phyloP scores from a whole-genome alignment of 2,329 filamentous ascomycete species.

The Zasmidium citrigriseum region DNA sequence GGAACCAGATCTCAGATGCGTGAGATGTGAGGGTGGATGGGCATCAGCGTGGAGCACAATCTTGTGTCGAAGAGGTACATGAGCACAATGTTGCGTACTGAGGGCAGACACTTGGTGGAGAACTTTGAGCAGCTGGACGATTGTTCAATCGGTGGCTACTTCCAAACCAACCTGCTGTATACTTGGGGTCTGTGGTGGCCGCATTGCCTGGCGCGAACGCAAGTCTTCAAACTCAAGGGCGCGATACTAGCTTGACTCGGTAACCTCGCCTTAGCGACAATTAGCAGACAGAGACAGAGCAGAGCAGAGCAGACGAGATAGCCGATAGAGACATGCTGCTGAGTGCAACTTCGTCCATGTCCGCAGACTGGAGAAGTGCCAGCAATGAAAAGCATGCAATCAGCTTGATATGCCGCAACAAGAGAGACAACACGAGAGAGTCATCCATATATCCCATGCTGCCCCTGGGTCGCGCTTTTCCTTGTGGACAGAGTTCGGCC shows the following conservation, averaged over 20 bases:
- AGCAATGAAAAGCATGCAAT: conserved; percentile 26
- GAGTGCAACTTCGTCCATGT: conserved; percentile 17
- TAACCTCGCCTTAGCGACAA: conserved; percentile 26
- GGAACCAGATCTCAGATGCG: background rate
- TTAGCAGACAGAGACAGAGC: conserved; percentile 16
- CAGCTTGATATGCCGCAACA: conserved; percentile 26
- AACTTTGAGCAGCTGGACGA: conserved; percentile 12
- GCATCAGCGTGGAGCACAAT: conserved; percentile 1
- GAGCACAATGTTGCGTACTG: conserved; percentile 26
- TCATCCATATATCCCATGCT: conserved; percentile 7
- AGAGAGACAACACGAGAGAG: conserved; percentile 3
- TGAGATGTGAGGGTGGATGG: background rate
- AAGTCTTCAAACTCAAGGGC: conserved; percentile 21
- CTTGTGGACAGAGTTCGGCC: conserved; percentile 23
- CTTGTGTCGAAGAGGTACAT: background rate
- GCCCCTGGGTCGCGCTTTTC: conserved; percentile 13
- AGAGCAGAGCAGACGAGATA: conserved; percentile 28
- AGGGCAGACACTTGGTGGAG: conserved; percentile 4
- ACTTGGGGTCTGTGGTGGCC: conserved; percentile 13
- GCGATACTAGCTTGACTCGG: conserved; percentile 28
- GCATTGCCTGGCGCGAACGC: conserved; percentile 20
- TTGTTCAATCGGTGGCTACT: conserved; percentile 13
- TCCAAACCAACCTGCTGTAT: conserved; percentile 17
- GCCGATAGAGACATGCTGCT: conserved; percentile 30
- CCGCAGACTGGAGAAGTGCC: conserved; percentile 11